Conservation (phyloP, 371 early-diverging fungal species). For the Rhizopus delemar region DNA sequence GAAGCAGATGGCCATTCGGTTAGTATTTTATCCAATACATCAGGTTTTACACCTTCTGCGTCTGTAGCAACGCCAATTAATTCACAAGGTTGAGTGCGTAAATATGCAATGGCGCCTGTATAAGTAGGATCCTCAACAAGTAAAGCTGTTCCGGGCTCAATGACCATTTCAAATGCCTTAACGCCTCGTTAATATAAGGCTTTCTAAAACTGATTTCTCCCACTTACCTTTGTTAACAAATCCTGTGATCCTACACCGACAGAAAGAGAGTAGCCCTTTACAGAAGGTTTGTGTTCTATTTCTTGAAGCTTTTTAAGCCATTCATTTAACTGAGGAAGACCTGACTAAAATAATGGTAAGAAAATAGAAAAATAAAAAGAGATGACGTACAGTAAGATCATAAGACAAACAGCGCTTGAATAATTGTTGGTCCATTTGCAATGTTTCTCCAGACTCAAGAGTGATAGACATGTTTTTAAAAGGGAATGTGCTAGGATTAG, state of each 20-base stretch:
- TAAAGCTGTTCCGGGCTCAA: slow-evolving; percentile 62
- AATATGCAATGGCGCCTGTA: slow-evolving; percentile 72
- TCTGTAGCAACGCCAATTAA: slow-evolving; percentile 65
- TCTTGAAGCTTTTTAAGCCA: slow-evolving; percentile 69
- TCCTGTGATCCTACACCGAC: slow-evolving; percentile 81
- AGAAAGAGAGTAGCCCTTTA: slow-evolving; percentile 58
- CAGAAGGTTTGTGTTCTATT: slow-evolving; percentile 61
- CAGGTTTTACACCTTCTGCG: slow-evolving; percentile 55
- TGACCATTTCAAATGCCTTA: slow-evolving; percentile 72
- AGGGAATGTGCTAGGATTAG: slow-evolving; percentile 73
- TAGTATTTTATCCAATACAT: slow-evolving; percentile 50
- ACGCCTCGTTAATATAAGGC: not conserved
- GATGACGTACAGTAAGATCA: slow-evolving; percentile 52
- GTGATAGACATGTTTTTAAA: slow-evolving; percentile 63
- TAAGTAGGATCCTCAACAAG: slow-evolving; percentile 79
- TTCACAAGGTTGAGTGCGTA: slow-evolving; percentile 66
- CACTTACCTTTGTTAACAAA: slow-evolving; percentile 63
- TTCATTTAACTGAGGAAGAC: slow-evolving; percentile 60
- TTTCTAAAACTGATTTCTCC: not conserved
- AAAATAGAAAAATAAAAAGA: not conserved
- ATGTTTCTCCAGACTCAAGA: slow-evolving; percentile 60
- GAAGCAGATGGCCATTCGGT: slow-evolving; percentile 43
- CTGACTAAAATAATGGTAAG: slow-evolving; percentile 45
- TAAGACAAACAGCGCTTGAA: slow-evolving; percentile 56
- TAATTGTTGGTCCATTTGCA: slow-evolving; percentile 47